Evolutionary conservation across 805 yeast genomes (phyloP), one percentile per base, ranked within the genome.

Genomic region (Spathaspora girioi): DNA sequence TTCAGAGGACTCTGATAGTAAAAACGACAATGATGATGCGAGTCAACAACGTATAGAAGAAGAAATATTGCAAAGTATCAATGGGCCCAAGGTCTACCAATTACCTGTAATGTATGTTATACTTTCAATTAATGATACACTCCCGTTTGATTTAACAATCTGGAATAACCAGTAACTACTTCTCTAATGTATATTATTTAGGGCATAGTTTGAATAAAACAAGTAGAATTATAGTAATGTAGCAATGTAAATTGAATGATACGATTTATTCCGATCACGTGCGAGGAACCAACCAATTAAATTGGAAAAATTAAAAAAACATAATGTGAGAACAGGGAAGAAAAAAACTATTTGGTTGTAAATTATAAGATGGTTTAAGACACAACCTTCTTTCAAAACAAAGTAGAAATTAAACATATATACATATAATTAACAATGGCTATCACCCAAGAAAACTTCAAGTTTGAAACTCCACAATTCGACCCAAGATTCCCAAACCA

Each of bases 401-500:
- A 23, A 23, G 26, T 23, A 23, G 3, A 20, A 15, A 8, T 8
- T 20, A 18, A 10, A 41, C 19, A 42, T 19, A 14, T 3, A 42
- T 18, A 42, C 15, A 42, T 18, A 18, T 14, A 6, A 42, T 41
- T n/a, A 12, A 42, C 23, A 32, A 70, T 70, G 76, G 71, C 75
- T 52, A 58, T 70, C 46, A 75, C 69, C 60, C 64, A 69, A 56
- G 75, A 67, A 54, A 70, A 61, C 53, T 71, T 71, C 57, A 70
- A 71, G 61, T 70, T 71, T 57, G 75, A 71, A 49, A 71, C 76
- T 47, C 75, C 75, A 31, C 75, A 70, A 62, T 87, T 87, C 78
- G 96, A 89, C 73, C 87, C 96, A 66, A 86, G 97, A 75, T 92
- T 92, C 84, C 98, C 99, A 61, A 84, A 90, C 80, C 92, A 85